Conservation (phyloP, 495 filamentous ascomycete species). For the Penicillium waksmanii region DNA sequence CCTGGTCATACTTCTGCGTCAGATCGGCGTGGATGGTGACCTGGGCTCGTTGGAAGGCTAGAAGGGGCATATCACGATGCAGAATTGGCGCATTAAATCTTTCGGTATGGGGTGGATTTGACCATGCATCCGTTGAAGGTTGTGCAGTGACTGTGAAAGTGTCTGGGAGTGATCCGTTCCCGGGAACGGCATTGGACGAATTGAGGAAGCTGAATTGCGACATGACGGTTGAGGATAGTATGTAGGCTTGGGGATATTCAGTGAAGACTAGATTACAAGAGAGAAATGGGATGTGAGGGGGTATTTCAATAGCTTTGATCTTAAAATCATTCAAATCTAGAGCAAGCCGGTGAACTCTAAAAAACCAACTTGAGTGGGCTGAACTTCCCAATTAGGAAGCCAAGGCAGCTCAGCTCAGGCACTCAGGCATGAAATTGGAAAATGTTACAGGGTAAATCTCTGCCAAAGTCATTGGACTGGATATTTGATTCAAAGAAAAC, state of each 20-base stretch:
- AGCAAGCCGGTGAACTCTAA: not conserved
- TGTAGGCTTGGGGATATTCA: not conserved
- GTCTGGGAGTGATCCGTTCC: not conserved
- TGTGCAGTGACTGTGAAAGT: conserved; percentile 1
- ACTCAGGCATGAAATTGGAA: not conserved
- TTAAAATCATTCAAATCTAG: too few relatives aligned
- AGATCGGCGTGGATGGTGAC: not conserved
- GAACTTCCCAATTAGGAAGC: not conserved
- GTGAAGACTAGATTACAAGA: not conserved
- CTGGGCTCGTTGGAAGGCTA: not conserved
- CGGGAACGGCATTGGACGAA: not conserved
- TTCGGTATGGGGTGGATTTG: not conserved
- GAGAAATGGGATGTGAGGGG: not conserved
- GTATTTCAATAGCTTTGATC: not conserved
- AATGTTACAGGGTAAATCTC: not conserved
- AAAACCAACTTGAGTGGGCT: not conserved
- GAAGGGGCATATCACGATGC: not conserved
- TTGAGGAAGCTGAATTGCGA: not conserved
- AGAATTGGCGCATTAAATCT: conserved; percentile 2
- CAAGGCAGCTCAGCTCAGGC: not conserved
- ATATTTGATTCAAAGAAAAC: not conserved
- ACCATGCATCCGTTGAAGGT: not conserved
- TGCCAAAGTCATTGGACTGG: not conserved
- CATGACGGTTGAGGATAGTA: not conserved
- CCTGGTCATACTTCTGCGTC: not conserved